Conservation (phyloP, 1,284 basidiomycete species). For the Pyrrhoderma noxium region DNA sequence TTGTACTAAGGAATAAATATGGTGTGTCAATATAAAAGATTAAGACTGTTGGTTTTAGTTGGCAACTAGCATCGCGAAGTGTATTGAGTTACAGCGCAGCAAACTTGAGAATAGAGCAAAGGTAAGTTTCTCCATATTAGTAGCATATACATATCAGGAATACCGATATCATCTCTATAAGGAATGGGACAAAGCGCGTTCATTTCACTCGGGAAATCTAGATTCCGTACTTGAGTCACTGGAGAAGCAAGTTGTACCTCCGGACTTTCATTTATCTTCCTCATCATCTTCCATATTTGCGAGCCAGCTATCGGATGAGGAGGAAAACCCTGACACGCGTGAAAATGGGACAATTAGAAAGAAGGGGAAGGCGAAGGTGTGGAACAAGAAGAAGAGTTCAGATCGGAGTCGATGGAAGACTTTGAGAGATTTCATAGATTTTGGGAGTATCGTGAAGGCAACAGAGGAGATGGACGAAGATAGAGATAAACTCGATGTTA, state of each 20-base stretch:
- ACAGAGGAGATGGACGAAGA: constrained; percentile 66
- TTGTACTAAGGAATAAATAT: constrained; percentile 1
- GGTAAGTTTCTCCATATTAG: constrained; percentile 33
- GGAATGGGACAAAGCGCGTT: constrained; percentile 64
- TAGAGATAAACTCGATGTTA: constrained; percentile 55
- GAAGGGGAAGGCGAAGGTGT: constrained; percentile 6
- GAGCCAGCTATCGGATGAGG: constrained; percentile 47
- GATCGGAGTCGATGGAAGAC: constrained; percentile 70
- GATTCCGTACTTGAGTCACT: constrained; percentile 65
- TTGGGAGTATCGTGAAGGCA: constrained; percentile 66
- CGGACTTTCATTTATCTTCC: constrained; percentile 62
- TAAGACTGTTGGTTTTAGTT: no score
- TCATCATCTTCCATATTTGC: constrained; percentile 68
- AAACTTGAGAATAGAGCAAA: constrained; percentile 51
- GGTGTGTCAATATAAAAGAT: no score
- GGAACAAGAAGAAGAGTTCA: constrained; percentile 24
- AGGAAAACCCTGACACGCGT: constrained; percentile 17
- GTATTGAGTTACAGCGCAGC: constrained; percentile 60
- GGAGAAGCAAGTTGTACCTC: constrained; percentile 62
- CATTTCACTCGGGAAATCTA: constrained; percentile 49
- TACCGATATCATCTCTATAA: no score
- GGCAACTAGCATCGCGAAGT: constrained; percentile 61
- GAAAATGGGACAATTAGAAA: neutral
- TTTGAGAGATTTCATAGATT: constrained; percentile 74
- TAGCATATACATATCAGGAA: no score